phyloP scores from a whole-genome alignment of 139 green algal species.

The Chlamydomonas asymmetrica region DNA sequence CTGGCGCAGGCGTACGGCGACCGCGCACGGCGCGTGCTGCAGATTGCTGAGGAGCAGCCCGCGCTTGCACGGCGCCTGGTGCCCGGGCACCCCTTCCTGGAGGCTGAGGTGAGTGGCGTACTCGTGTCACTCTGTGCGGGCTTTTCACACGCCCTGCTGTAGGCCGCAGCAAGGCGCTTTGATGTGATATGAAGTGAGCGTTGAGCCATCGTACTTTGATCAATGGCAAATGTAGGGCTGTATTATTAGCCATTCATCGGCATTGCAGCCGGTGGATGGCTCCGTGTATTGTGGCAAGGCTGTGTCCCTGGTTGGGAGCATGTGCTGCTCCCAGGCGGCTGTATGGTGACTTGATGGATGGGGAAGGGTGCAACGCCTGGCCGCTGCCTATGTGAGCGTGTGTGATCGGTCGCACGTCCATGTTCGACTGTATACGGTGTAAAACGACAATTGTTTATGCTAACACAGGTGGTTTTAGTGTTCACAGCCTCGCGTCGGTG shows the following conservation, averaged over 20 bases:
- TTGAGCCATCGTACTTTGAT: not conserved
- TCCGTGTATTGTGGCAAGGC: not conserved
- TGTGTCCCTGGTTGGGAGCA: too few species aligned
- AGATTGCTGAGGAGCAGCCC: slow-evolving; percentile 71
- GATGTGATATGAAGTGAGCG: not conserved
- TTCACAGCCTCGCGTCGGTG: not conserved
- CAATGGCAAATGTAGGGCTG: not conserved
- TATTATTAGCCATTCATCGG: not conserved
- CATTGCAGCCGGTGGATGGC: not conserved
- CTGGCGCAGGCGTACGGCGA: slow-evolving; percentile 88
- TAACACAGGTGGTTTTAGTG: not conserved
- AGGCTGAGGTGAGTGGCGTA: slow-evolving; percentile 84
- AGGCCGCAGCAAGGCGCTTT: not conserved
- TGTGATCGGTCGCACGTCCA: too few species aligned
- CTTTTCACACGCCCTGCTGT: not conserved
- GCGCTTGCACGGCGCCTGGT: slow-evolving; percentile 78
- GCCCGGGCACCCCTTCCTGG: slow-evolving; percentile 85
- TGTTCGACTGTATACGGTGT: not conserved
- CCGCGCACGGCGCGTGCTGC: slow-evolving; percentile 68
- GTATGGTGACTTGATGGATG: too few species aligned
- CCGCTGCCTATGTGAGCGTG: too few species aligned
- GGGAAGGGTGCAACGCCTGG: too few species aligned
- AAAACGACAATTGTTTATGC: not conserved
- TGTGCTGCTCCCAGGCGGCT: too few species aligned
- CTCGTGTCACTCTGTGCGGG: not conserved